Conservation (phyloP, 306 rosid species). For the Vicia sativa region DNA sequence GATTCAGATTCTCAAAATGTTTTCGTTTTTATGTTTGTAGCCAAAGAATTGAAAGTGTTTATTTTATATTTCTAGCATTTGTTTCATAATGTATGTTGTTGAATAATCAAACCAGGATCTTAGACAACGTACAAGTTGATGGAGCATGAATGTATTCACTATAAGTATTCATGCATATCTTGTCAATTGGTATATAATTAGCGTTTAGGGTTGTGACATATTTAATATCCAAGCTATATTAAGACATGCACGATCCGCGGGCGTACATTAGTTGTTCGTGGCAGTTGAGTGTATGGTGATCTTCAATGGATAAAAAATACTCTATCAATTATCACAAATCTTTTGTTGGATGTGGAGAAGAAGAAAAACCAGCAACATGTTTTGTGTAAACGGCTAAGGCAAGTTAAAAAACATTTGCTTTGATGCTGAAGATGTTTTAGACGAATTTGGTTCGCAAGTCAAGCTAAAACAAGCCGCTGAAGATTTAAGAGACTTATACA, state of each 20-base stretch:
- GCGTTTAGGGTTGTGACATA: no score
- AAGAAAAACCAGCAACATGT: neutral
- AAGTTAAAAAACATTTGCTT: neutral
- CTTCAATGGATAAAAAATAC: no score
- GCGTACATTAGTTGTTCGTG: no score
- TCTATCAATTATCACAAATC: neutral
- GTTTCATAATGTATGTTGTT: neutral
- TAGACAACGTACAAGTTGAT: no score
- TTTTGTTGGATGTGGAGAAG: slow-evolving; percentile 2
- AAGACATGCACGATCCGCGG: no score
- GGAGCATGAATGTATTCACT: no score
- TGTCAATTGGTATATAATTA: no score
- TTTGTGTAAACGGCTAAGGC: neutral
- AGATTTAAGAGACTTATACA: no score
- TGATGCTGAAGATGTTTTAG: neutral
- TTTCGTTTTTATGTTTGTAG: neutral
- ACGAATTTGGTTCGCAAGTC: neutral
- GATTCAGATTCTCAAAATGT: neutral
- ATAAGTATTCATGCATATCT: no score
- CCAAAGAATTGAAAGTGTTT: neutral
- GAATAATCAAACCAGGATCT: no score
- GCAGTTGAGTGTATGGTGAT: no score
- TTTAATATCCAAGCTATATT: no score
- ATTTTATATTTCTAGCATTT: neutral
- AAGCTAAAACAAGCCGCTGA: neutral